phyloP scores from a whole-genome alignment of 768 basidiomycete genomes.

The Harrya chromipes region DNA sequence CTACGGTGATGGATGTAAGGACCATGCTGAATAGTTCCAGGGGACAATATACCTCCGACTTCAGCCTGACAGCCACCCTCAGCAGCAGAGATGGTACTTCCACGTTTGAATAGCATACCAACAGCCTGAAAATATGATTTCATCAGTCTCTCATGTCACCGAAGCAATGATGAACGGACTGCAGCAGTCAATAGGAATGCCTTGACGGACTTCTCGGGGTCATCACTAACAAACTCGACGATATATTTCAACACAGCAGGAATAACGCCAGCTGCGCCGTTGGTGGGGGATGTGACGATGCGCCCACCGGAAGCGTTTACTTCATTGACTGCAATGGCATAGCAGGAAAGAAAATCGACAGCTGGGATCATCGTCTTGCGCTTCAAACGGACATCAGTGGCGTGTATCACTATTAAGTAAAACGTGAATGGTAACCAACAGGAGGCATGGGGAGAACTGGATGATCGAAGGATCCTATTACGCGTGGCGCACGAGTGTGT shows the following conservation, averaged over 20 bases:
- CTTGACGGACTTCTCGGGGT: constrained; percentile 81
- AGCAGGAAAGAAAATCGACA: constrained; percentile 90
- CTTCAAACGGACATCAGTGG: constrained; percentile 34
- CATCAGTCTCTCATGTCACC: constrained; percentile 3
- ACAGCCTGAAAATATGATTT: constrained; percentile 52
- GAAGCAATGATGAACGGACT: constrained; percentile 40
- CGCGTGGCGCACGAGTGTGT: constrained; percentile 35
- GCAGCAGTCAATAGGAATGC: constrained; percentile 90
- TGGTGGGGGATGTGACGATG: constrained; percentile 93
- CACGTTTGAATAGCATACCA: constrained; percentile 95
- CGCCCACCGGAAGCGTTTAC: constrained; percentile 91
- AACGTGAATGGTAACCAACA: constrained; percentile 40
- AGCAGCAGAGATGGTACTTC: constrained; percentile 94
- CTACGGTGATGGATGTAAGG: constrained; percentile 34
- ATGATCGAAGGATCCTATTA: constrained; percentile 79
- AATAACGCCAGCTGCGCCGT: constrained; percentile 92
- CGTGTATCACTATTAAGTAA: neutral
- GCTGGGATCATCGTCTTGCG: constrained; percentile 86
- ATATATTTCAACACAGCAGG: constrained; percentile 91
- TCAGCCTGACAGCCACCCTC: constrained; percentile 96
- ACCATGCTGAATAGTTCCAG: neutral
- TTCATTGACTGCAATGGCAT: constrained; percentile 94
- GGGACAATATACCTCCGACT: constrained; percentile 66
- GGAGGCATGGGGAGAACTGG: constrained; percentile 78
- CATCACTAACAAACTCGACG: constrained; percentile 88